Base-by-base conservation (phyloP, 805 yeast species). In the Yarrowia sp. region DNA sequence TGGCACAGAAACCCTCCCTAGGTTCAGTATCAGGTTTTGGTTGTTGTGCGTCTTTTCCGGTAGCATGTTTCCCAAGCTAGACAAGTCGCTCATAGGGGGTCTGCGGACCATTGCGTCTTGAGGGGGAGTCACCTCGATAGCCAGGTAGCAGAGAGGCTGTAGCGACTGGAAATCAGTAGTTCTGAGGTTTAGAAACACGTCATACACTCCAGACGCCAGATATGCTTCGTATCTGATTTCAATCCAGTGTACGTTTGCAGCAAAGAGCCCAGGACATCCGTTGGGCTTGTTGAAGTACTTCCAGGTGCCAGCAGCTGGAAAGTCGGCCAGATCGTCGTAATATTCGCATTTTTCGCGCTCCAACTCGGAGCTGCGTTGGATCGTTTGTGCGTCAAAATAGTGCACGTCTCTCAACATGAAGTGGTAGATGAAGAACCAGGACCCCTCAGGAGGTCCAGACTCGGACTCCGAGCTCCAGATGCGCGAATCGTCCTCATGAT, bases 281-380 rank as follows among this genome's bases (percentile, higher is more conserved):
- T 58, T 58, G 13, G 64, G 64, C 40, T 58, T 58, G 14, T 12
- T 15, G 36, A 58, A 58, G 64, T 58, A 58, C 40, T 58, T 58
- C 64, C 64, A 58, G 50, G 64, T 58, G 50, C 64, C 64, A 17
- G 64, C 49, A 42, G 64, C 64, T 42, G 64, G 64, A 43, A 58
- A 58, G 40, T 58, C 64, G 10, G 64, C n/a, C 33, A 58, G 40
- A 12, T 43, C 50, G 30, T 58, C 64, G 42, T 58, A 43, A 8
- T 58, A 58, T 30, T 43, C 44, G 40, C 64, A 58, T 33, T 58
- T 43, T 40, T 58, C 64, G 33, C 64, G 49, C 19, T 58, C 64
- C 50, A 58, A n/a, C 30, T 58, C 64, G 3, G 42, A 30, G 50
- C 50, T 58, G 14, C 64, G 38, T 15, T 58, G 64, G 2, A 58